These are phyloP conservation scores for Pichia ethanolica DNA, from an alignment of 805 yeast species.

Conservation along the genomic window DNA sequence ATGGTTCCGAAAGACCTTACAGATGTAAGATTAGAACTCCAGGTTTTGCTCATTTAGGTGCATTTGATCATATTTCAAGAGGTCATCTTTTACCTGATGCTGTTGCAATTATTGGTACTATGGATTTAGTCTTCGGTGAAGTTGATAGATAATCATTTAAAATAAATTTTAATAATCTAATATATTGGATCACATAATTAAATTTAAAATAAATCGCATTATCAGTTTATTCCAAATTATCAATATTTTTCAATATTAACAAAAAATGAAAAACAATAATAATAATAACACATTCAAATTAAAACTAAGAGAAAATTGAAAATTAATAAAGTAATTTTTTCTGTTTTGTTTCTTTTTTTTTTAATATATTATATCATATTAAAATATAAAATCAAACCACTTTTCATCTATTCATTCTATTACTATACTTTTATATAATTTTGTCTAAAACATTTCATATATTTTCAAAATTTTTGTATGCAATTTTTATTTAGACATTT, in stretches of 20 bases:
- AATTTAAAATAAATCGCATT: neutral
- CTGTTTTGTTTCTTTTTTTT: neutral
- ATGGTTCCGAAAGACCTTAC: constrained; percentile 86
- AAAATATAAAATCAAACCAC: neutral
- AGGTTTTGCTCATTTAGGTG: constrained; percentile 85
- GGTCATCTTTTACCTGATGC: constrained; percentile 88
- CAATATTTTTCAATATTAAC: no score
- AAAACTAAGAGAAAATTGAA: neutral
- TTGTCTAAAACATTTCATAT: no score
- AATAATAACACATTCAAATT: neutral
- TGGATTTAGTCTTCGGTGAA: constrained; percentile 93
- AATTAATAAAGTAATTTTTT: neutral
- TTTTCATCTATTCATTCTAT: constrained; percentile 7
- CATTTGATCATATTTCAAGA: constrained; percentile 79
- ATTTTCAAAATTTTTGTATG: no score
- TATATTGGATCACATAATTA: neutral
- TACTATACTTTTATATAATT: neutral
- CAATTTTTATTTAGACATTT: neutral
- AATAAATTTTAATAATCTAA: no score
- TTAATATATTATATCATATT: no score
- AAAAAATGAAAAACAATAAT: no score
- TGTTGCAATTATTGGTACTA: constrained; percentile 89
- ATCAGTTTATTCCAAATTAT: no score
- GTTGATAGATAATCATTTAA: constrained; percentile 61
- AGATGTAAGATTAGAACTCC: constrained; percentile 93